Evolutionary conservation across 139 green algal species (phyloP).

Genomic region (Limnomonas spitsbergensis): DNA sequence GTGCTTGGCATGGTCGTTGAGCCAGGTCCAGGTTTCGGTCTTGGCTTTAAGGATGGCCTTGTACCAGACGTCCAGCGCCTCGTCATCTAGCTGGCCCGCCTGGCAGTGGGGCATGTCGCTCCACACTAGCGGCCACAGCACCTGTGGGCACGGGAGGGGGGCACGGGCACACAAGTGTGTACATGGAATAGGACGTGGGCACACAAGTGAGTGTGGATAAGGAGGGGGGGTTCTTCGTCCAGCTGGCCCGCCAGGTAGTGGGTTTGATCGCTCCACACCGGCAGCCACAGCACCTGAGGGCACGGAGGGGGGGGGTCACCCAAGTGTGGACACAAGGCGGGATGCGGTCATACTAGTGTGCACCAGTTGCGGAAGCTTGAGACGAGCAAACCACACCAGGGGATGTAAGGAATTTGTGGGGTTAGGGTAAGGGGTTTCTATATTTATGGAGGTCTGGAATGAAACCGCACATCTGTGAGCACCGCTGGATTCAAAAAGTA

Average conservation of each 20-base stretch:
- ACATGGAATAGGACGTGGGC: neutral
- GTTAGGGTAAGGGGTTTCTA: no score
- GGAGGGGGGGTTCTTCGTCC: no score
- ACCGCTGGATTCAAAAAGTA: no score
- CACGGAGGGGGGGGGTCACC: neutral
- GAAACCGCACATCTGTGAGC: no score
- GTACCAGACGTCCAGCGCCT: slow-evolving; percentile 35
- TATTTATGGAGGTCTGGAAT: no score
- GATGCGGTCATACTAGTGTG: no score
- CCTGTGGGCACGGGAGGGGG: neutral
- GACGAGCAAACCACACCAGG: no score
- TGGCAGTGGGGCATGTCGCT: slow-evolving; percentile 38
- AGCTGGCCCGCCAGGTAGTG: no score
- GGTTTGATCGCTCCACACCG: no score
- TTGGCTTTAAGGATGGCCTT: slow-evolving; percentile 25
- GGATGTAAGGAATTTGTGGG: no score
- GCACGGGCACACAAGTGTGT: neutral
- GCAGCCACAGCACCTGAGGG: neutral
- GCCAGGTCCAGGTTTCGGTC: slow-evolving; percentile 43
- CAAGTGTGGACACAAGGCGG: neutral
- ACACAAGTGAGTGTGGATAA: neutral
- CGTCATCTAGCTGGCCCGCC: neutral
- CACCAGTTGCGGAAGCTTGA: no score
- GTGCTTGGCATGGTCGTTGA: slow-evolving; percentile 71
- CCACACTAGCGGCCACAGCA: slow-evolving; percentile 64